These are phyloP conservation scores for Kwoniella sp. DNA, from an alignment of 768 basidiomycete genomes.

Conservation along the genomic window DNA sequence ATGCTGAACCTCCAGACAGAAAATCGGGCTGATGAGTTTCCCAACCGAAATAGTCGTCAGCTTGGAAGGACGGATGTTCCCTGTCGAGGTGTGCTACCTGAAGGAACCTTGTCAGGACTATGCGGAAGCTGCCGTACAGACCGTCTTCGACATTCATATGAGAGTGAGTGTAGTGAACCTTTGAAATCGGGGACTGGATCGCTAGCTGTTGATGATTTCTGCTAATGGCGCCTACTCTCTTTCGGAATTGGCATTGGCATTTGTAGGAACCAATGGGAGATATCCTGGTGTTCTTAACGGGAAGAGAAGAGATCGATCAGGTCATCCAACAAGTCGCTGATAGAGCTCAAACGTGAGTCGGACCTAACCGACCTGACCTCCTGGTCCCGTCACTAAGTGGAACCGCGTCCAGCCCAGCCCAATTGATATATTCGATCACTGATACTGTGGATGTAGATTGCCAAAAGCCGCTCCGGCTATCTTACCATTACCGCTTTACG, in stretches of 20 bases:
- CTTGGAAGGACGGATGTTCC: constrained; percentile 90
- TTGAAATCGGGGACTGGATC: not conserved
- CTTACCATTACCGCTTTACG: constrained; percentile 75
- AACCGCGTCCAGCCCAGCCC: no score
- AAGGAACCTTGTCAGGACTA: constrained; percentile 76
- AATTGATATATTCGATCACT: no score
- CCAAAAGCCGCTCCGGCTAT: constrained; percentile 62
- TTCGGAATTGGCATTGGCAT: no score
- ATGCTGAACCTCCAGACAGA: not conserved
- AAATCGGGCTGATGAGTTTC: constrained; percentile 1
- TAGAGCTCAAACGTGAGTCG: constrained; percentile 68
- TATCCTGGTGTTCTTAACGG: constrained; percentile 90
- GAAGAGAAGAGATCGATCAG: constrained; percentile 91
- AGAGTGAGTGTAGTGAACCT: constrained; percentile 65
- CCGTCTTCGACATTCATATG: constrained; percentile 90
- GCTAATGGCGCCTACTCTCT: no score
- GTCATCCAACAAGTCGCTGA: constrained; percentile 80
- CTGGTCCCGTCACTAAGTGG: no score
- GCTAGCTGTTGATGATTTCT: no score
- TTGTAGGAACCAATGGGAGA: constrained; percentile 78
- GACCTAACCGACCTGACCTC: no score
- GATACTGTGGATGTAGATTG: no score
- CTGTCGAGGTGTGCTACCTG: constrained; percentile 87
- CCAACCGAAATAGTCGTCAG: constrained; percentile 63
- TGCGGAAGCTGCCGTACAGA: constrained; percentile 81